Evolutionary conservation across 345 rosid genomes (phyloP).

Genomic region (Lagerstroemia speciosa): DNA sequence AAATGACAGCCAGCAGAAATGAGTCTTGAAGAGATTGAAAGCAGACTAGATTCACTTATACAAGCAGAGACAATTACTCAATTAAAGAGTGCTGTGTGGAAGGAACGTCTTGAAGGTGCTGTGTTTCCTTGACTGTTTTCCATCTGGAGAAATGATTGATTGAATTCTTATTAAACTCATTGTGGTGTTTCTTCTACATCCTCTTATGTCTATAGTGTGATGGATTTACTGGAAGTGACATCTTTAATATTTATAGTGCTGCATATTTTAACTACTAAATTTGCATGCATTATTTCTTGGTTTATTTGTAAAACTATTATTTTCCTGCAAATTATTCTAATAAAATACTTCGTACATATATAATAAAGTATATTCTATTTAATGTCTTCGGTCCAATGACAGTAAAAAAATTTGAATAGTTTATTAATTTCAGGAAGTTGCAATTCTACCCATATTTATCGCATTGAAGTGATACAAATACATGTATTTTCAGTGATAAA

Average conservation of each 20-base stretch:
- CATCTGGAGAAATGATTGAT: neutral
- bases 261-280: neutral
- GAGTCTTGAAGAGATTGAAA: constrained; percentile 97
- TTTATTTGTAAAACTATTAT: no score
- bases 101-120: constrained; percentile 98
- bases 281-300: neutral
- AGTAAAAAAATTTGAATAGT: no score
- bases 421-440: no score
- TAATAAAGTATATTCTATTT: no score
- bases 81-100: constrained; percentile 89
- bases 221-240: neutral
- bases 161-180: neutral
- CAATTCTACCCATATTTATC: no score
- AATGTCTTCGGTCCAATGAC: no score
- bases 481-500: no score
- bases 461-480: no score
- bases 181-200: neutral
- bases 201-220: neutral
- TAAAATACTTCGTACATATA: no score
- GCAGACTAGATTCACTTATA: constrained; percentile 70
- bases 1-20: constrained; percentile 80
- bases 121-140: constrained; percentile 3
- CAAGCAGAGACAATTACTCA: constrained; percentile 60
- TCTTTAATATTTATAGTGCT: neutral
- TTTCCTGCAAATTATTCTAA: no score